These are phyloP conservation scores for Aspergillus sp. DNA, from an alignment of 2,329 filamentous ascomycete genomes.

Conservation along the genomic window DNA sequence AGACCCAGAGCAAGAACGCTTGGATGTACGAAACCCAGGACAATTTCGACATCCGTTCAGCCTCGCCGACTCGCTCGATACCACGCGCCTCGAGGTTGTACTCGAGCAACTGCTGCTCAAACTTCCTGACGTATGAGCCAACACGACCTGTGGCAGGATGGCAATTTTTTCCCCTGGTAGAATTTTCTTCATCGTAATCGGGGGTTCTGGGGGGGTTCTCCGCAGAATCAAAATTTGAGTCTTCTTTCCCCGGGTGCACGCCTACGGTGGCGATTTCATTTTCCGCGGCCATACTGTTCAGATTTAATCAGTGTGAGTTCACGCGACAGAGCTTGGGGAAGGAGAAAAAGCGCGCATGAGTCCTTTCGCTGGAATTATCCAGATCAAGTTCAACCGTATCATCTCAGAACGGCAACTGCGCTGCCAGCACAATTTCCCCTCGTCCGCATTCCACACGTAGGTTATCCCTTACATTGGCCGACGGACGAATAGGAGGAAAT, in stretches of 20 bases:
- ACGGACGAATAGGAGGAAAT: neutral
- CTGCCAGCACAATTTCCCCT: constrained; percentile 1
- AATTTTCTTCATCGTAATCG: constrained; percentile 11
- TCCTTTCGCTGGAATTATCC: constrained; percentile 43
- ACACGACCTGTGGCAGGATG: constrained; percentile 19
- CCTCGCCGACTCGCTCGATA: constrained; percentile 53
- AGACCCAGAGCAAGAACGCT: constrained; percentile 56
- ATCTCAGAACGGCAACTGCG: constrained; percentile 35
- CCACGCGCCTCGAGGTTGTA: constrained; percentile 54
- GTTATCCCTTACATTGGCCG: neutral
- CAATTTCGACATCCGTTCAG: constrained; percentile 51
- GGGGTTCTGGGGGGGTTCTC: constrained; percentile 8
- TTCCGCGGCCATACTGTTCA: constrained; percentile 27
- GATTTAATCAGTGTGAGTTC: constrained; percentile 15
- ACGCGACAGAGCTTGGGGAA: neutral
- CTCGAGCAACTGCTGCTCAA: constrained; percentile 37
- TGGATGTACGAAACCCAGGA: constrained; percentile 52
- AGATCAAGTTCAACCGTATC: constrained; percentile 44
- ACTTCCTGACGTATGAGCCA: constrained; percentile 24
- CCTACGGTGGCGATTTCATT: constrained; percentile 24
- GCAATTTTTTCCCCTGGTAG: constrained; percentile 4
- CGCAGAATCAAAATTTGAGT: constrained; percentile 4
- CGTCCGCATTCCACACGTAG: neutral
- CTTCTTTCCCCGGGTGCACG: constrained; percentile 18
- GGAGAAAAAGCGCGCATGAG: constrained; percentile 32